A percentile compares a stretch with the other conserved stretches of the same genome.
Evolutionary conservation across 768 basidiomycete species (phyloP).

Genomic region (Termitomyces sp.): DNA sequence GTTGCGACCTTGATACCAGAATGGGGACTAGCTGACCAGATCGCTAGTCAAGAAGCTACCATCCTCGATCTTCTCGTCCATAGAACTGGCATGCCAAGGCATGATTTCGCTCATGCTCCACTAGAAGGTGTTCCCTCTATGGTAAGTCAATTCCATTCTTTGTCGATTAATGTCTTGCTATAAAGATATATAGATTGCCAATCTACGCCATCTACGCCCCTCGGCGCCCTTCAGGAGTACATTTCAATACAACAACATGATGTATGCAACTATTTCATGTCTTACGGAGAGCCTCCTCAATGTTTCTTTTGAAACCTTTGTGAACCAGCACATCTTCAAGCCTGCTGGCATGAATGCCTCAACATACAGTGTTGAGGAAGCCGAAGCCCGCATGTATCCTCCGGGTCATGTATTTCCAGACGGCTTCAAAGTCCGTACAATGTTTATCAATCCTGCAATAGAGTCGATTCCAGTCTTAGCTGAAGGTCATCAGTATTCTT

Average conservation of each 20-base stretch:
- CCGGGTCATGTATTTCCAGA: background rate
- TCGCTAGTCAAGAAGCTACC: slow-evolving; percentile 29
- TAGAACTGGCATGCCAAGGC: slow-evolving; percentile 42
- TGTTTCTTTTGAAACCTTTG: slow-evolving; percentile 36
- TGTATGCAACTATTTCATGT: slow-evolving; percentile 39
- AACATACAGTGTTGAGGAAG: slow-evolving; percentile 35
- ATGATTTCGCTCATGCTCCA: slow-evolving; percentile 32
- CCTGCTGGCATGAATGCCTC: slow-evolving; percentile 37
- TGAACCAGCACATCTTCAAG: slow-evolving; percentile 32
- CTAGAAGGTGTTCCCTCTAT: slow-evolving; percentile 29
- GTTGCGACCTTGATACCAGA: slow-evolving; percentile 33
- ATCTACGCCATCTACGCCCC: slow-evolving; percentile 32
- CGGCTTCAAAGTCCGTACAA: background rate
- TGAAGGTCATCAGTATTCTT: slow-evolving; percentile 32
- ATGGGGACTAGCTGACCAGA: slow-evolving; percentile 36
- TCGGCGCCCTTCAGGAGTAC: slow-evolving; percentile 38
- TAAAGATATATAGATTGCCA: slow-evolving; percentile 26
- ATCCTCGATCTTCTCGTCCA: slow-evolving; percentile 41
- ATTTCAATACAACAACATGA: slow-evolving; percentile 45
- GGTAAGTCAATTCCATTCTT: slow-evolving; percentile 18
- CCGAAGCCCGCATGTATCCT: slow-evolving; percentile 24
- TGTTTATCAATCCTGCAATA: too few relatives aligned
- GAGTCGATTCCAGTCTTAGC: slow-evolving; percentile 21
- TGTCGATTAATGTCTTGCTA: background rate
- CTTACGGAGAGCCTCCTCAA: slow-evolving; percentile 36